phyloP scores from a whole-genome alignment of 1,139 yeast genomes.

The Suhomyces kunorum region DNA sequence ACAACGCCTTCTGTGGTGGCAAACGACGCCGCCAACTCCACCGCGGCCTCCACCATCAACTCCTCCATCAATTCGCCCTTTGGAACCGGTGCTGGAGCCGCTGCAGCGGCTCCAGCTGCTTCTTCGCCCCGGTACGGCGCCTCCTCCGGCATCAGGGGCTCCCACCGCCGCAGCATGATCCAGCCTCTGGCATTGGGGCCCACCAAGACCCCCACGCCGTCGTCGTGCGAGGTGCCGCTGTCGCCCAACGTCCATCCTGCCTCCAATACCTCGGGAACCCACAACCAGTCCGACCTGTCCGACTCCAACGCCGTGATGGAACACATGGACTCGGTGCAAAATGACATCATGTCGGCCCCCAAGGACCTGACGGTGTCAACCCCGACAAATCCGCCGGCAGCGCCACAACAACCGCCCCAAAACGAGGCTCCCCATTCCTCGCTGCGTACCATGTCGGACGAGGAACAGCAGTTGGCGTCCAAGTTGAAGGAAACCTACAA shows the following conservation, averaged over 20 bases:
- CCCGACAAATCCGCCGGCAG: constrained; percentile 8
- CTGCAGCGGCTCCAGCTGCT: constrained; percentile 6
- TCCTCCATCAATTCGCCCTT: constrained; percentile 1
- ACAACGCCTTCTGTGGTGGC: constrained; percentile 21
- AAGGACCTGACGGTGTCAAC: constrained; percentile 14
- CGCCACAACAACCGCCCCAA: constrained; percentile 13
- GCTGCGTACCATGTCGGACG: constrained; percentile 58
- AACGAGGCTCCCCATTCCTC: constrained; percentile 14
- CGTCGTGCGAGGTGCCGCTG: constrained; percentile 46
- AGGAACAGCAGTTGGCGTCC: constrained; percentile 69
- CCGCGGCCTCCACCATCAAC: constrained; percentile 11
- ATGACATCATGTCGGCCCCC: constrained; percentile 5
- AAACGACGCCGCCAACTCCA: constrained; percentile 14
- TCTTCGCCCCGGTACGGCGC: constrained; percentile 9
- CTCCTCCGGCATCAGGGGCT: constrained; percentile 5
- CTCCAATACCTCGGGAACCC: constrained; percentile 28
- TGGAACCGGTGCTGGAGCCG: not conserved
- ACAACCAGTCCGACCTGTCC: constrained; percentile 45
- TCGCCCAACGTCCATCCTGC: constrained; percentile 40
- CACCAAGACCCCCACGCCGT: constrained; percentile 45
- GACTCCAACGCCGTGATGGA: constrained; percentile 34
- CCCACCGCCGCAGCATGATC: constrained; percentile 14
- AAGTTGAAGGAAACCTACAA: constrained; percentile 75
- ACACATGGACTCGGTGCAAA: constrained; percentile 2
- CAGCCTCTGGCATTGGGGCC: constrained; percentile 11